phyloP scores from a whole-genome alignment of 352 stramenopile genomes.

The Phytophthora megakarya region DNA sequence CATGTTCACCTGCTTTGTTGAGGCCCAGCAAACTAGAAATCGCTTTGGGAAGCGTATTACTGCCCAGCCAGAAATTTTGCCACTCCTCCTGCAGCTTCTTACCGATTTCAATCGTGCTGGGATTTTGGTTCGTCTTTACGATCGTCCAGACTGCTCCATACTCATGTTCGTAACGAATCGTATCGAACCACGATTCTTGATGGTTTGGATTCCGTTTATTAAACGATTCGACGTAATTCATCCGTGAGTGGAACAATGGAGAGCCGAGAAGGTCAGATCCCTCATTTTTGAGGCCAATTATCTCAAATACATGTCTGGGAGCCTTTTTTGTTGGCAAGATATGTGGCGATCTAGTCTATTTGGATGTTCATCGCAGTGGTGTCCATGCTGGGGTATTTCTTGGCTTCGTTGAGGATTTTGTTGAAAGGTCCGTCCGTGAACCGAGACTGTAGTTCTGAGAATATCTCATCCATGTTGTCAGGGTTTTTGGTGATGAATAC shows the following conservation, averaged over 20 bases:
- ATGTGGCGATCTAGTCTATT: neutral
- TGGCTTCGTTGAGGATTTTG: neutral
- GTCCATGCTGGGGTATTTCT: constrained; percentile 1
- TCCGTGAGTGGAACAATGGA: neutral
- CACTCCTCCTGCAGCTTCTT: too few relatives aligned
- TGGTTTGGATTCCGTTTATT: neutral
- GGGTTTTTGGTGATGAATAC: neutral
- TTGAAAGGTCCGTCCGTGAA: neutral
- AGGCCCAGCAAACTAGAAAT: neutral
- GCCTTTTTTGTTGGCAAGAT: neutral
- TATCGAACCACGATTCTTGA: neutral
- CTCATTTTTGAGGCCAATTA: neutral
- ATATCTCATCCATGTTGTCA: neutral
- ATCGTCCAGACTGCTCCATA: too few relatives aligned
- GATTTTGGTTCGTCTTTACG: too few relatives aligned
- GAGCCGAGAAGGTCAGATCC: neutral
- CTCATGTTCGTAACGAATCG: too few relatives aligned
- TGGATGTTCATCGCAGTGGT: neutral
- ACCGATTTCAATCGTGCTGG: too few relatives aligned
- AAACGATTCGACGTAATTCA: neutral
- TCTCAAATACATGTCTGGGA: neutral
- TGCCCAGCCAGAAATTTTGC: too few relatives aligned
- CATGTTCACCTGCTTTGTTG: neutral
- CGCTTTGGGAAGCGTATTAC: too few relatives aligned
- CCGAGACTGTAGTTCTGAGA: neutral